A percentile compares a stretch with the other conserved stretches of the same genome.
Conservation (phyloP, 2,329 filamentous ascomycete species). For the Cladosporium sp. region DNA sequence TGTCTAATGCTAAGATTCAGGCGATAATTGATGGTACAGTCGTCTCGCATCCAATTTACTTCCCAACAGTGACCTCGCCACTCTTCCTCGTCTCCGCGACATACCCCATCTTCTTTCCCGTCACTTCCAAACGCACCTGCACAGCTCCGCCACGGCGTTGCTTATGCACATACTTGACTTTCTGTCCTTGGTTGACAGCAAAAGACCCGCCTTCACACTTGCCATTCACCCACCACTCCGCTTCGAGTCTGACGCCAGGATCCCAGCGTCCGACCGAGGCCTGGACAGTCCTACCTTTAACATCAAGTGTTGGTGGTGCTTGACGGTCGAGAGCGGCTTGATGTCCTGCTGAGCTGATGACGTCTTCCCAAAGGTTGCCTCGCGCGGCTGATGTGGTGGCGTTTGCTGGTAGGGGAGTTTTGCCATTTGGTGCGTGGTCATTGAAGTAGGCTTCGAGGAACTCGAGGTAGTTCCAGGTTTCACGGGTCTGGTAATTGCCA, state of each 20-base stretch:
- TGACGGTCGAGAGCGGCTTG: slow-evolving; percentile 33
- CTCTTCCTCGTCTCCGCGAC: slow-evolving; percentile 7
- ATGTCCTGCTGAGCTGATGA: slow-evolving; percentile 31
- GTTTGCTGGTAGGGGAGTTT: slow-evolving; percentile 24
- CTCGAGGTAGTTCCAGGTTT: slow-evolving; percentile 34
- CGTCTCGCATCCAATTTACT: background rate
- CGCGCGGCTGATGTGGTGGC: slow-evolving; percentile 21
- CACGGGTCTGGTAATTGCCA: slow-evolving; percentile 30
- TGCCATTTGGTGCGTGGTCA: slow-evolving; percentile 31
- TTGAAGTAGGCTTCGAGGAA: slow-evolving; percentile 29
- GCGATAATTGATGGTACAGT: too few species aligned
- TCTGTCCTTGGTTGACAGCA: slow-evolving; percentile 23
- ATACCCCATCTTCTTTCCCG: slow-evolving; percentile 6
- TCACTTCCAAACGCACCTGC: background rate
- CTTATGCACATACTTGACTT: slow-evolving; percentile 14
- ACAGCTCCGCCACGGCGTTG: background rate
- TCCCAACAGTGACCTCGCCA: background rate
- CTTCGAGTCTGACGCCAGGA: slow-evolving; percentile 32
- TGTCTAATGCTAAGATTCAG: too few species aligned
- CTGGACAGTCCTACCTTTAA: slow-evolving; percentile 7
- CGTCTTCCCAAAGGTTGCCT: slow-evolving; percentile 34
- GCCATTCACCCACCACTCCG: slow-evolving; percentile 32
- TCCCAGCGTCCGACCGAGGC: slow-evolving; percentile 34
- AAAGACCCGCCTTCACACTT: slow-evolving; percentile 23
- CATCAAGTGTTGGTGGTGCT: slow-evolving; percentile 23